A percentile compares a stretch with the other conserved stretches of the same genome.
phyloP scores from a whole-genome alignment of 192 early-diverging fungal species.

The Pecoramyces ruminantium region DNA sequence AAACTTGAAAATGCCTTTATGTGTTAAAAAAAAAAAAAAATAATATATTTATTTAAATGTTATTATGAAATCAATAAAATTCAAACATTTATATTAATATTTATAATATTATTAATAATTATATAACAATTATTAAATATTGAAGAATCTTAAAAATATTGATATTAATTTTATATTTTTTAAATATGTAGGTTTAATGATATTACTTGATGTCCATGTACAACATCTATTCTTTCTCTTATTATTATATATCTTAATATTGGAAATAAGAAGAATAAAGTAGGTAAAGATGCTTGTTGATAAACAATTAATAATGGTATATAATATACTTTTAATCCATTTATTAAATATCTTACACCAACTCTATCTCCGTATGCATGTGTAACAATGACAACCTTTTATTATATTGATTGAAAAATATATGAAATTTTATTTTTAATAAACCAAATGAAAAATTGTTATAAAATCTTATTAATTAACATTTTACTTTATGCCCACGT shows the following conservation, averaged over 20 bases:
- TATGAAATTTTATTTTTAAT: background rate
- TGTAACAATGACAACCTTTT: conserved; percentile 75
- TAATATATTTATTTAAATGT: too few species aligned
- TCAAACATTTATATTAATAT: too few species aligned
- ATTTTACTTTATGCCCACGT: conserved; percentile 78
- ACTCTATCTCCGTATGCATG: conserved; percentile 58
- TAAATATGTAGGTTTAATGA: too few species aligned
- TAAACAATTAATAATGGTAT: conserved; percentile 68
- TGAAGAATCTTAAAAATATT: too few species aligned
- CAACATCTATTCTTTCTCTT: conserved; percentile 79
- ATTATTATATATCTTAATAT: conserved; percentile 81
- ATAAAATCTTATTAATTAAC: too few species aligned
- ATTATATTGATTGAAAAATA: too few species aligned
- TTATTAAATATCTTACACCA: conserved; percentile 79
- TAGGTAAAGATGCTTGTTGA: conserved; percentile 77
- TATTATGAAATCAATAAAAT: too few species aligned
- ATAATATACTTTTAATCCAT: conserved; percentile 92
- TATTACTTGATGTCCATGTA: conserved; percentile 75
- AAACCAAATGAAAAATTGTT: too few species aligned
- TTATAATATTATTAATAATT: too few species aligned
- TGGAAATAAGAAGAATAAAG: conserved; percentile 73
- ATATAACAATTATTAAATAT: too few species aligned
- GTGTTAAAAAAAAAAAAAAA: too few species aligned
- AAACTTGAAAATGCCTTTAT: conserved; percentile 71
- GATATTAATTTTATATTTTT: too few species aligned